Conservation (phyloP, 2,329 filamentous ascomycete species). For the Monosporascus sp. region DNA sequence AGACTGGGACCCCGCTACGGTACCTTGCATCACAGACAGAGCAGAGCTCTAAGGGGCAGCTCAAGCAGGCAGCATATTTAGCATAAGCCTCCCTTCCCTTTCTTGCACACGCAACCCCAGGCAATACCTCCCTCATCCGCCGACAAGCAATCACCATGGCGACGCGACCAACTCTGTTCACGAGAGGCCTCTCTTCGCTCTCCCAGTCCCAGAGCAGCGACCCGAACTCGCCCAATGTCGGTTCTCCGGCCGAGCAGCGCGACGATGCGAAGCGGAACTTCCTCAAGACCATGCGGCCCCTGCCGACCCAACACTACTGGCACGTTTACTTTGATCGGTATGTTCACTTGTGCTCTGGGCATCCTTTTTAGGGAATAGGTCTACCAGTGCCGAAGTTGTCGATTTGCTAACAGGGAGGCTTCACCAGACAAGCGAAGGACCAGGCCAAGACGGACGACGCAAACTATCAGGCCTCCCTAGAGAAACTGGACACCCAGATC, state of each 20-base stretch:
- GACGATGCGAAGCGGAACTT: slow-evolving; percentile 82
- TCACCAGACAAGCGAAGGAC: slow-evolving; percentile 38
- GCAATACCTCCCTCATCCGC: slow-evolving; percentile 1
- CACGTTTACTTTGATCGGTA: slow-evolving; percentile 63
- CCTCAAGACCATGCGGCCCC: slow-evolving; percentile 64
- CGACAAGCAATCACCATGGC: slow-evolving; percentile 39
- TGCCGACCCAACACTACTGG: slow-evolving; percentile 78
- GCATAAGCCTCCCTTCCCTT: background rate
- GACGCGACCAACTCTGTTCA: slow-evolving; percentile 53
- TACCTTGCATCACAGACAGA: background rate
- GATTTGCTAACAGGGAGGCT: background rate
- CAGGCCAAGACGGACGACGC: slow-evolving; percentile 34
- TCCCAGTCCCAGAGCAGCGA: slow-evolving; percentile 56
- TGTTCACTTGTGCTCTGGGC: slow-evolving; percentile 8
- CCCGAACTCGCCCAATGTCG: slow-evolving; percentile 53
- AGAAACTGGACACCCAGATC: slow-evolving; percentile 60
- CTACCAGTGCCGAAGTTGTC: background rate
- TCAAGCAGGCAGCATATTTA: background rate
- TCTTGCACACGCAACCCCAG: slow-evolving; percentile 11
- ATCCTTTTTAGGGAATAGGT: background rate
- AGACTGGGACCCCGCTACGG: background rate
- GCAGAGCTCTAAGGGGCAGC: background rate
- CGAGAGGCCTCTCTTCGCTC: slow-evolving; percentile 57
- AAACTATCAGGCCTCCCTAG: slow-evolving; percentile 50
- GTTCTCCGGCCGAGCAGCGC: slow-evolving; percentile 66